Percentiles rank a stretch among this genome's conserved stretches.
Evolutionary conservation across 2,329 filamentous ascomycete species (phyloP).

Genomic region (Clarireedia homoeocarpa): DNA sequence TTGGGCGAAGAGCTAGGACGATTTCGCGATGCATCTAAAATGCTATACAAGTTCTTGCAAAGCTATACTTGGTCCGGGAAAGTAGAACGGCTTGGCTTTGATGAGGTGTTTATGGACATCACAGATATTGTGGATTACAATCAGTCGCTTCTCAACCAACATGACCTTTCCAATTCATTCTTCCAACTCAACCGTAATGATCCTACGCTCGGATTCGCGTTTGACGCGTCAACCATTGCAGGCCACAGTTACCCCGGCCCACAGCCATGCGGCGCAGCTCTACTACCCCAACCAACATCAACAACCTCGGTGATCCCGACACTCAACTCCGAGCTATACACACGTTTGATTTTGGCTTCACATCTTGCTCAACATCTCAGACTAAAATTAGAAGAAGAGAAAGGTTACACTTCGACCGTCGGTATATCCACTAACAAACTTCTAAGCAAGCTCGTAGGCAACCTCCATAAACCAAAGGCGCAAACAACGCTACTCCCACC

Average conservation of each 20-base stretch:
- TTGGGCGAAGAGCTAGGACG: slow-evolving; percentile 79
- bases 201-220: slow-evolving; percentile 72
- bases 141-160: slow-evolving; percentile 56
- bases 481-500: slow-evolving; percentile 78
- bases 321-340: slow-evolving; percentile 15
- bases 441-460: slow-evolving; percentile 77
- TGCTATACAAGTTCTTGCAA: slow-evolving; percentile 65
- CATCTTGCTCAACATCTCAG: slow-evolving; percentile 74
- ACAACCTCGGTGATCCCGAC: slow-evolving; percentile 6
- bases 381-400: slow-evolving; percentile 61
- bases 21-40: slow-evolving; percentile 82
- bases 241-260: slow-evolving; percentile 39
- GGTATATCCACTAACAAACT: slow-evolving; percentile 85
- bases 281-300: background rate
- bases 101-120: slow-evolving; percentile 70
- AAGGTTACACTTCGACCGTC: slow-evolving; percentile 80
- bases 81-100: slow-evolving; percentile 78
- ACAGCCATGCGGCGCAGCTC: slow-evolving; percentile 3
- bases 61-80: slow-evolving; percentile 69
- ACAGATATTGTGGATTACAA: slow-evolving; percentile 86
- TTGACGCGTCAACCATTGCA: slow-evolving; percentile 60
- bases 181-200: slow-evolving; percentile 69
- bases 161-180: slow-evolving; percentile 61
- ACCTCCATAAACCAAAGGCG: slow-evolving; percentile 74
- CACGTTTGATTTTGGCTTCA: slow-evolving; percentile 67